phyloP scores from a whole-genome alignment of 805 yeast genomes.

The Wickerhamiella parazyma region DNA sequence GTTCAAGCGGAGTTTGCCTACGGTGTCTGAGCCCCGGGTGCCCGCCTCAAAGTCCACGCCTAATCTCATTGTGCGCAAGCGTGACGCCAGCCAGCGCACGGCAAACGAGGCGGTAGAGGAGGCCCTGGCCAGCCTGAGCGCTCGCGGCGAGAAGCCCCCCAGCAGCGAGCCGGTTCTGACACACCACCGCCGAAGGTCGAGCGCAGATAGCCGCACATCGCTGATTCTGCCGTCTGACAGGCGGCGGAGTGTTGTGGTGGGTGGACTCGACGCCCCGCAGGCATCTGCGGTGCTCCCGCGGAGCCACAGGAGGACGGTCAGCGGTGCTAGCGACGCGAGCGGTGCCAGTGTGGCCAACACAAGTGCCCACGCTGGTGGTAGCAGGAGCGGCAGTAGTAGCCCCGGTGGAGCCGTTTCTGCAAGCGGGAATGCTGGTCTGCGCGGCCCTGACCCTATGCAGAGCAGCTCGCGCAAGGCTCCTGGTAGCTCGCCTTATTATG shows the following conservation, averaged over 20 bases:
- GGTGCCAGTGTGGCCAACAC: background rate
- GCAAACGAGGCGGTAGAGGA: constrained; percentile 9
- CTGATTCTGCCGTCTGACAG: constrained; percentile 4
- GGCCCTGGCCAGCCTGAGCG: constrained; percentile 2
- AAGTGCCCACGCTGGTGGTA: too few species aligned
- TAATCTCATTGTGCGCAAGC: background rate
- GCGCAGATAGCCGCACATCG: constrained; percentile 6
- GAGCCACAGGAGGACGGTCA: background rate
- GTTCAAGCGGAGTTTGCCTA: background rate
- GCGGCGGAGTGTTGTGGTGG: background rate
- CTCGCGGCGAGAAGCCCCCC: constrained; percentile 5
- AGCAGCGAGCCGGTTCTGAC: constrained; percentile 3
- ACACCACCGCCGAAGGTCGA: constrained; percentile 1
- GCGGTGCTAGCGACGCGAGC: background rate
- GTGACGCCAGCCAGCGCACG: constrained; percentile 5
- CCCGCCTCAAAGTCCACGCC: background rate
- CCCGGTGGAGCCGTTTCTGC: too few species aligned
- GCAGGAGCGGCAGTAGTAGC: too few species aligned
- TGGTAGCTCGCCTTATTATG: too few species aligned
- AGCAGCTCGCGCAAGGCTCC: too few species aligned
- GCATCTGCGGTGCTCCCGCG: background rate
- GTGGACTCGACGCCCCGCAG: background rate
- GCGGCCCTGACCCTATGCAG: too few species aligned
- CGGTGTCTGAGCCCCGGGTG: background rate
- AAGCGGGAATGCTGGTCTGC: too few species aligned